A percentile compares a stretch with the other conserved stretches of the same genome.
Evolutionary conservation across 139 green algal species (phyloP).

Genomic region (Edaphochlamys debaryana): DNA sequence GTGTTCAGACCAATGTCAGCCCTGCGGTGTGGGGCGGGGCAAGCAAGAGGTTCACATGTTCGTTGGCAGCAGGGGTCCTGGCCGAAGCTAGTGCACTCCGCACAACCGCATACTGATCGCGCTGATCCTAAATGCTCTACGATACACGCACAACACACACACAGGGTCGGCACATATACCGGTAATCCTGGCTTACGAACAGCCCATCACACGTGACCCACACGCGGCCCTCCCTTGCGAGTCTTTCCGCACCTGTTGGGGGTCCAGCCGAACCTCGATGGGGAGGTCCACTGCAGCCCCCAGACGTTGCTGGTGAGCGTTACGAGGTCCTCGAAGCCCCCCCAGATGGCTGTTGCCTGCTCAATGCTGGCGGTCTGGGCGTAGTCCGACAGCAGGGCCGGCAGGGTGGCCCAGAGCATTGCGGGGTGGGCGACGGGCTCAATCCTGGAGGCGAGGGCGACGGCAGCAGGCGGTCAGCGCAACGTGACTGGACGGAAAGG

Average conservation of each 20-base stretch:
- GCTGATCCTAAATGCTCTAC: neutral
- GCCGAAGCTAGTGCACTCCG: neutral
- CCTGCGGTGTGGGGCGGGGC: neutral
- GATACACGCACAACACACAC: neutral
- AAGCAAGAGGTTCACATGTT: neutral
- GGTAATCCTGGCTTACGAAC: no score
- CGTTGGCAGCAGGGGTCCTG: neutral
- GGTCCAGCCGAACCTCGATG: neutral
- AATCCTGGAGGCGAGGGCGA: no score
- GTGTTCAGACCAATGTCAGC: slow-evolving; percentile 51
- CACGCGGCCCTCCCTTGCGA: no score
- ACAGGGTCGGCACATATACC: neutral
- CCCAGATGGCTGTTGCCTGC: neutral
- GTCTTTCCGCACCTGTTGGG: no score
- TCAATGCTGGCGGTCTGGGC: neutral
- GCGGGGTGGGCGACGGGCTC: no score
- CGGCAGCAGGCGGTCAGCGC: no score
- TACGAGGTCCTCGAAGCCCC: neutral
- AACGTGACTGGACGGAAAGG: neutral
- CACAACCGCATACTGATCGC: neutral
- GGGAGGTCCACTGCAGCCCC: slow-evolving; percentile 41
- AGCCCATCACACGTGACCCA: no score
- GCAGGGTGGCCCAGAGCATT: neutral
- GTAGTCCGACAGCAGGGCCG: slow-evolving; percentile 10
- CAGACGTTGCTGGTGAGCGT: neutral